Evolutionary conservation across 345 rosid species (phyloP), one percentile per base, ranked within the genome.

Genomic region (Citrus australasica): DNA sequence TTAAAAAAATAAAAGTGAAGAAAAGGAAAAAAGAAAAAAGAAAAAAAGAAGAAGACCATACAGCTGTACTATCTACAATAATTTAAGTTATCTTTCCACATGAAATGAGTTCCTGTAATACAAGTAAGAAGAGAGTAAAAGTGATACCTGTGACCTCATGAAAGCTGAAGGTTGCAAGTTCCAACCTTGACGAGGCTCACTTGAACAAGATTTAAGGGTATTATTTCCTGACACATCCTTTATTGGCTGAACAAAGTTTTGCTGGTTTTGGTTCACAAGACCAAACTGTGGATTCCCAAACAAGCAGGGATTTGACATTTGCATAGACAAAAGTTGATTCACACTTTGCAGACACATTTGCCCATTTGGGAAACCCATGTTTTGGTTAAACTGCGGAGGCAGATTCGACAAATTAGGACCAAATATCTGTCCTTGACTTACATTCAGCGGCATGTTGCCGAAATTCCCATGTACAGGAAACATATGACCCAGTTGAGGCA

Each of bases 201-300:
- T 58, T 3, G 82, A 73, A 74, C 66, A 73, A 63, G 78, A 79
- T 25, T 79, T 75, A 71, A 55, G 62, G 25, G 83, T 70, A 73
- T 80, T 87, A 73, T 81, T 87, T 53, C 71, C 87, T 59, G 75
- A 88, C 68, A 53, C 76, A 46, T 79, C 78, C 76, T 71, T 69
- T 24, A 74, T 17, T 63, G 85, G 84, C 71, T 71, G 82, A 69
- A 24, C 69, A 40, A 81, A 80, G 14, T 82, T 83, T 69, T 79
- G 87, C 82, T 69, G 90, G 65, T 69, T 82, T 51, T 82, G 67
- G 68, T 86, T 79, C n/a, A 74, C 78, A 46, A 61, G 65, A 67
- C 87, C 85, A 85, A 79, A 81, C 73, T 82, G 84, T 32, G 85
- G 83, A 80, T 84, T 88, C 76, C 85, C 84, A 60, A 90, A 81